These are phyloP conservation scores for Discostella pseudostelligera DNA, from an alignment of 108 stramenopile species.

Conservation along the genomic window DNA sequence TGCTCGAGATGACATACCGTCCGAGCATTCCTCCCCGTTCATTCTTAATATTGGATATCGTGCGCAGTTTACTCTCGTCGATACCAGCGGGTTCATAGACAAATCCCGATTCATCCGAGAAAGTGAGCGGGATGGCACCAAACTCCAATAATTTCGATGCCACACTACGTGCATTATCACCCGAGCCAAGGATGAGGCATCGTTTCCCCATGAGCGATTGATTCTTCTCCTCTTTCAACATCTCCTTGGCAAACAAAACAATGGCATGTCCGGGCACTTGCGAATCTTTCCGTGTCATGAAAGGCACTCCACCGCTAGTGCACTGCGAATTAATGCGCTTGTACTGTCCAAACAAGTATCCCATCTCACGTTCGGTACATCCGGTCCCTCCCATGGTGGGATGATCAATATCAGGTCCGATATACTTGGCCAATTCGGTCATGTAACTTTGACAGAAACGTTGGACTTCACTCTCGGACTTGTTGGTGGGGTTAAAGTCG, in stretches of 20 bases:
- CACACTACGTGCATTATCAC: conserved; percentile 91
- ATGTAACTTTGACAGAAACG: conserved; percentile 98
- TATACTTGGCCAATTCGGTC: conserved; percentile 95
- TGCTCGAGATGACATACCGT: conserved; percentile 85
- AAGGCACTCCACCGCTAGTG: conserved; percentile 51
- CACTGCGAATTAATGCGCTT: conserved; percentile 85
- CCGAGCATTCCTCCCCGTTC: conserved; percentile 93
- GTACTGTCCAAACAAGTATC: conserved; percentile 98
- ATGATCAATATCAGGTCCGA: conserved; percentile 91
- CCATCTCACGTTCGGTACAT: conserved; percentile 87
- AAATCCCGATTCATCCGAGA: conserved; percentile 92
- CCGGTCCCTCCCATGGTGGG: conserved; percentile 91
- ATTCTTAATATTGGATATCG: conserved; percentile 90
- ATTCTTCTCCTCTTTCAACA: conserved; percentile 77
- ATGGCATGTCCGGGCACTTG: conserved; percentile 85
- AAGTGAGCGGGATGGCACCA: conserved; percentile 94
- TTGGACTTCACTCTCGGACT: conserved; percentile 94
- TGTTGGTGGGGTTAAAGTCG: conserved; percentile 94
- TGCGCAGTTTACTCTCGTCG: conserved; percentile 81
- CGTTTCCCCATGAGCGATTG: conserved; percentile 93
- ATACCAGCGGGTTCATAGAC: conserved; percentile 96
- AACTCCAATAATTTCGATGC: conserved; percentile 89
- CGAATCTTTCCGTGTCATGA: conserved; percentile 49
- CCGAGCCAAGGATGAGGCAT: conserved; percentile 90
- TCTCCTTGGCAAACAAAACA: conserved; percentile 88